Evolutionary conservation across 2,329 filamentous ascomycete species (phyloP).

Genomic region (Alternaria consortialis): DNA sequence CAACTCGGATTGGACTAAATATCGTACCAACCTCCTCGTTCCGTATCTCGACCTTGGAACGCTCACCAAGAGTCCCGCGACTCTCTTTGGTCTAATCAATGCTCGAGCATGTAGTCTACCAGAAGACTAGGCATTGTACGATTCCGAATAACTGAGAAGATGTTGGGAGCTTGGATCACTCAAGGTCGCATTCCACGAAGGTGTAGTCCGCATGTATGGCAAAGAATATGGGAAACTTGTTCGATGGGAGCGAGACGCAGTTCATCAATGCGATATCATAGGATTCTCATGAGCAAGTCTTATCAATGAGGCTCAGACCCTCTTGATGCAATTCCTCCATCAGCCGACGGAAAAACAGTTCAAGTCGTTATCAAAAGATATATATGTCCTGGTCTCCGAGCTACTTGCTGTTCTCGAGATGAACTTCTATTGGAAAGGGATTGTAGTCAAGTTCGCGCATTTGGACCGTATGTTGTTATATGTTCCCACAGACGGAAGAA

Average conservation of each 20-base stretch:
- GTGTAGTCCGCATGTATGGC: not conserved
- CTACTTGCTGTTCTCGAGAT: too few relatives aligned
- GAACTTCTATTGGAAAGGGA: not conserved
- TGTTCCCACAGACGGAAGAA: constrained; percentile 24
- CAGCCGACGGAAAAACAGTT: too few relatives aligned
- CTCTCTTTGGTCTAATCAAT: too few relatives aligned
- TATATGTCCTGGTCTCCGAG: too few relatives aligned
- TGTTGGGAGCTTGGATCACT: not conserved
- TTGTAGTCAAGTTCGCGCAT: constrained; percentile 11
- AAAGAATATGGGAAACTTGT: constrained; percentile 3
- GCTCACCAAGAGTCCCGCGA: too few relatives aligned
- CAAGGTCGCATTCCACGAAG: not conserved
- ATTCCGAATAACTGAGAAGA: too few relatives aligned
- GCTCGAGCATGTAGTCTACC: too few relatives aligned
- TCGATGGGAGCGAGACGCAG: constrained; percentile 17
- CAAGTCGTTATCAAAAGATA: too few relatives aligned
- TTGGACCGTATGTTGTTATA: constrained; percentile 8
- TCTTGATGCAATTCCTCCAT: not conserved
- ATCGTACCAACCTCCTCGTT: too few relatives aligned
- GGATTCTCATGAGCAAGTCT: constrained; percentile 33
- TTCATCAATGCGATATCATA: constrained; percentile 26
- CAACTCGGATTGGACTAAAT: too few relatives aligned
- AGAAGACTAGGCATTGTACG: too few relatives aligned
- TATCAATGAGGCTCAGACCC: constrained; percentile 28
- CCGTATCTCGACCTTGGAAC: too few relatives aligned